Conservation (phyloP, 257 asterid genomes). For the Solanum clarkiae region DNA sequence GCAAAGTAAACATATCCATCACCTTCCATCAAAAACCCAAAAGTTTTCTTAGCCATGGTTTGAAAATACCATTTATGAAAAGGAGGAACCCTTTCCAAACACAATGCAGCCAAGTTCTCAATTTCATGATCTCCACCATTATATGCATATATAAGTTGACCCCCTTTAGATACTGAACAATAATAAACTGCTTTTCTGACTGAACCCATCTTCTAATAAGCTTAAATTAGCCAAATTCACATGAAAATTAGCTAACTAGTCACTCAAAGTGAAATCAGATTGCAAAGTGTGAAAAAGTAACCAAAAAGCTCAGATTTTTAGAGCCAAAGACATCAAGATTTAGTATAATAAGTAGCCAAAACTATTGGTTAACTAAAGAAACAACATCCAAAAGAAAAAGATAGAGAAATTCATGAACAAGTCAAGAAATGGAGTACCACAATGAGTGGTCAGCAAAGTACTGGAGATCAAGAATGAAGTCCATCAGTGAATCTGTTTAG, state of each 20-base stretch:
- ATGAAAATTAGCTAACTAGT: neutral
- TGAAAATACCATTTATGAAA: constrained; percentile 65
- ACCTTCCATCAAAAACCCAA: constrained; percentile 45
- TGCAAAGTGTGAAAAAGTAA: neutral
- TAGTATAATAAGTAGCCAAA: neutral
- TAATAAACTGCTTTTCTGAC: constrained; percentile 17
- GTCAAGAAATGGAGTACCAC: neutral
- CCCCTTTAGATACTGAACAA: constrained; percentile 60
- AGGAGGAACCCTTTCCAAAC: constrained; percentile 62
- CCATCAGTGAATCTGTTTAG: neutral
- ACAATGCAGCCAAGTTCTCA: constrained; percentile 43
- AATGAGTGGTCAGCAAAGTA: neutral
- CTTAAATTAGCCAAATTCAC: neutral
- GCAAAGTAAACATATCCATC: constrained; percentile 41
- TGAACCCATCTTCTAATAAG: neutral
- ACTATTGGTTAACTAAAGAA: neutral
- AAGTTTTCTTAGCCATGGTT: constrained; percentile 31
- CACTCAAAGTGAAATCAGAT: neutral
- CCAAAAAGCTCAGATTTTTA: neutral
- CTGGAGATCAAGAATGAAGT: neutral
- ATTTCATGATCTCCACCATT: constrained; percentile 34
- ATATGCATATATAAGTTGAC: constrained; percentile 31
- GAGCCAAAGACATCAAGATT: neutral
- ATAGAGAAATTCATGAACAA: neutral
- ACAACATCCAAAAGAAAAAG: neutral